These are phyloP conservation scores for Talaromyces liani DNA, from an alignment of 495 filamentous ascomycete genomes.

Conservation along the genomic window DNA sequence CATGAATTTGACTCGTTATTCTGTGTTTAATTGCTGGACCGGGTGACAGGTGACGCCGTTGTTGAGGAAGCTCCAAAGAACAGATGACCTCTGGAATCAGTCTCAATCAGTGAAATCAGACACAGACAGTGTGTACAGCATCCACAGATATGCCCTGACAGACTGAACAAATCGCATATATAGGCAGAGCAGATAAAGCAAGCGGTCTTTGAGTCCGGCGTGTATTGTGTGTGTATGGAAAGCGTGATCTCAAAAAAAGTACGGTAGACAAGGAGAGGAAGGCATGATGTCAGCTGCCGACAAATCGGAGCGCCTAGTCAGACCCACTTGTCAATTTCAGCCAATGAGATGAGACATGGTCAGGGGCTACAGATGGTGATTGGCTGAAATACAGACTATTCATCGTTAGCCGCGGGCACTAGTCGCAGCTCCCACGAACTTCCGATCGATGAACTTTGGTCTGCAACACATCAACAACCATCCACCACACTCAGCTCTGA, in stretches of 20 bases:
- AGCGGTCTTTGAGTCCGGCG: slow-evolving; percentile 1
- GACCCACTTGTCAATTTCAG: background rate
- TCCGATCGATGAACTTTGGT: background rate
- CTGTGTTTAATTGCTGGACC: background rate
- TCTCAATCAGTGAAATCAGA: background rate
- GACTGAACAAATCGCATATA: background rate
- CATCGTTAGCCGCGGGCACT: background rate
- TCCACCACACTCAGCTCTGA: background rate
- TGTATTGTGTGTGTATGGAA: background rate
- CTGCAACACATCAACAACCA: background rate
- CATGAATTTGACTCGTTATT: background rate
- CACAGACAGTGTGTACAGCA: background rate
- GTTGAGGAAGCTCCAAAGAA: background rate
- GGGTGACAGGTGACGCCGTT: background rate
- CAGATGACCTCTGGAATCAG: background rate
- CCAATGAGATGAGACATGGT: background rate
- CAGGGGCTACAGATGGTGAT: background rate
- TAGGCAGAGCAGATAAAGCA: background rate
- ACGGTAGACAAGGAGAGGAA: background rate
- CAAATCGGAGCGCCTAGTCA: background rate
- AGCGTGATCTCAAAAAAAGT: slow-evolving; percentile 3
- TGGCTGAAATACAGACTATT: background rate
- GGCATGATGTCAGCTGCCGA: slow-evolving; percentile 5
- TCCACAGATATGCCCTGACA: background rate
- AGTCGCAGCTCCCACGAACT: background rate